phyloP scores from a whole-genome alignment of 257 asterid genomes.

The Solanum sparsipilum region DNA sequence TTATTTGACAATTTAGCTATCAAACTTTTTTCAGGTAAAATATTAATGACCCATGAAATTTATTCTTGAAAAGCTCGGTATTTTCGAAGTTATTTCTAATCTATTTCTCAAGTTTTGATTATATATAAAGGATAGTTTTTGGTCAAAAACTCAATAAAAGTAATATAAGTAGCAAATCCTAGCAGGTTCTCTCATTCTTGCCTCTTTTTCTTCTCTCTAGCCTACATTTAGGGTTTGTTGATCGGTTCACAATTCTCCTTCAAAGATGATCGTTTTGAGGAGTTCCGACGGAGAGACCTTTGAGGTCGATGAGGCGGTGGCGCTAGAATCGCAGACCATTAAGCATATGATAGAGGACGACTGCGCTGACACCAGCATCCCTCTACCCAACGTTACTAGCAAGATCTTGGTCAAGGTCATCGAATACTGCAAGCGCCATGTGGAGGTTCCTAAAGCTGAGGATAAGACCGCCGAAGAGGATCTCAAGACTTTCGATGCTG shows the following conservation, averaged over 20 bases:
- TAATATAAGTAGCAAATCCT: too few species aligned
- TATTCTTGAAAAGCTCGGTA: neutral
- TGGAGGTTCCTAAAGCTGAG: conserved; percentile 1
- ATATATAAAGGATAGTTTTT: too few species aligned
- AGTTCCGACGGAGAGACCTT: conserved; percentile 30
- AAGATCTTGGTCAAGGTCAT: conserved; percentile 27
- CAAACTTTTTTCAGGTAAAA: too few species aligned
- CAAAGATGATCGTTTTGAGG: conserved; percentile 16
- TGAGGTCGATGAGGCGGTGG: conserved; percentile 30
- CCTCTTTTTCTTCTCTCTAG: neutral
- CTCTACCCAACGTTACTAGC: conserved; percentile 32
- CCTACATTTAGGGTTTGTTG: neutral
- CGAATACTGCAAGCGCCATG: conserved; percentile 34
- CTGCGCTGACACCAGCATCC: conserved; percentile 26
- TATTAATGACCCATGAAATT: neutral
- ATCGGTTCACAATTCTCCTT: neutral
- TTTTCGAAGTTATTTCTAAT: neutral
- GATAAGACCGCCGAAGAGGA: conserved; percentile 4
- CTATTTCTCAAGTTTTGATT: neutral
- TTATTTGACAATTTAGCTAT: too few species aligned
- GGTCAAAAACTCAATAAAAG: too few species aligned
- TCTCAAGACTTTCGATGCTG: conserved; percentile 12
- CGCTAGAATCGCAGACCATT: conserved; percentile 27
- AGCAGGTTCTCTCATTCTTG: neutral
- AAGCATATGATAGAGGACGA: conserved; percentile 36